A percentile compares a stretch with the other conserved stretches of the same genome.
phyloP scores from a whole-genome alignment of 2,329 filamentous ascomycete species.

The Colletotrichum sublineola region DNA sequence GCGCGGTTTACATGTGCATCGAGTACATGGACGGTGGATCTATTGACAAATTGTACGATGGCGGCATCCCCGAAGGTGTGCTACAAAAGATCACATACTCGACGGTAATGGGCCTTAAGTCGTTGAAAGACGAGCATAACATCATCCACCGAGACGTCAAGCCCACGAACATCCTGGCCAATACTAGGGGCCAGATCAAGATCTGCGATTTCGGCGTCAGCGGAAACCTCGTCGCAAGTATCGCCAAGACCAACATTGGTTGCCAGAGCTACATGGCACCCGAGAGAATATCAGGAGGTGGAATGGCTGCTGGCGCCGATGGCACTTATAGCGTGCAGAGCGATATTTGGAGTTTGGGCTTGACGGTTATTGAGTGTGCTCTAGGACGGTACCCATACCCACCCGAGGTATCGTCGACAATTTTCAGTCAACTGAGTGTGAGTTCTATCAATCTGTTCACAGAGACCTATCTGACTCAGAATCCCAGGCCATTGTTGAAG shows the following conservation, averaged over 20 bases:
- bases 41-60: conserved; percentile 93
- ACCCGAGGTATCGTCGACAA: conserved; percentile 97
- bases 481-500: conserved; percentile 92
- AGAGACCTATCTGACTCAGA: conserved; percentile 42
- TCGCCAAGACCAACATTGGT: conserved; percentile 98
- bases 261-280: conserved; percentile 99
- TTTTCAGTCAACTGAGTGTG: conserved; percentile 97
- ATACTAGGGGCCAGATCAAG: conserved; percentile 91
- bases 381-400: conserved; percentile 96
- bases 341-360: conserved; percentile 95
- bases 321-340: conserved; percentile 98
- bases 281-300: conserved; percentile 91
- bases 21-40: conserved; percentile 99
- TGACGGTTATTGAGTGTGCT: conserved; percentile 96
- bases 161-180: conserved; percentile 97
- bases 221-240: conserved; percentile 95
- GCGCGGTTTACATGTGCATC: conserved; percentile 98
- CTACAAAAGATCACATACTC: conserved; percentile 91
- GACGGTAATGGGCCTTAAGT: conserved; percentile 91
- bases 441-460: conserved; percentile 57
- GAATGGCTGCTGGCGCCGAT: conserved; percentile 78
- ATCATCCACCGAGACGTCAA: conserved; percentile 99
- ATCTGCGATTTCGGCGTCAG: conserved; percentile 99
- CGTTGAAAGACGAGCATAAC: conserved; percentile 96
- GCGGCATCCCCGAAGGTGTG: conserved; percentile 90